Evolutionary conservation across 495 filamentous ascomycete species (phyloP).

Genomic region (Neohortaea acidophila): DNA sequence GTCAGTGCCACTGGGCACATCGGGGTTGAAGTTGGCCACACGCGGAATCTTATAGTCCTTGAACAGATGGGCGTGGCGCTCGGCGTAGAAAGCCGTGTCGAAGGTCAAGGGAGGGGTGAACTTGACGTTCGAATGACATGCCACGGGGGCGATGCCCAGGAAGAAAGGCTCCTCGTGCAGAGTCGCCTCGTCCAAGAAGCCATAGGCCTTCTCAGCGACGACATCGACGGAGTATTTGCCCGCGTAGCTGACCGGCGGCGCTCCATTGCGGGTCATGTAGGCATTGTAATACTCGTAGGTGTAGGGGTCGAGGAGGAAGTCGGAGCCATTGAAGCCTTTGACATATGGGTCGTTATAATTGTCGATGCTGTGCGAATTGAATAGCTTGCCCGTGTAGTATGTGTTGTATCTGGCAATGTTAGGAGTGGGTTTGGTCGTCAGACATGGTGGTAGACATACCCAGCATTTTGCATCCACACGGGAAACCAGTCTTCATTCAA

Average conservation of each 20-base stretch:
- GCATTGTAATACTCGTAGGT: constrained; percentile 56
- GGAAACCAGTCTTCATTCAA: constrained; percentile 51
- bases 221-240: constrained; percentile 43
- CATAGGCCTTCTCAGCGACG: constrained; percentile 42
- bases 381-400: constrained; percentile 57
- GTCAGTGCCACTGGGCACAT: constrained; percentile 36
- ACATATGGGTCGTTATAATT: neutral
- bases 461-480: constrained; percentile 49
- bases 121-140: constrained; percentile 36
- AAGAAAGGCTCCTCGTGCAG: constrained; percentile 44
- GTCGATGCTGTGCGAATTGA: constrained; percentile 33
- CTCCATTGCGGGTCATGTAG: constrained; percentile 45
- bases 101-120: neutral
- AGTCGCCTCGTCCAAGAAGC: constrained; percentile 45
- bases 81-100: constrained; percentile 8
- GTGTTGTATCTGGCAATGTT: too few relatives aligned
- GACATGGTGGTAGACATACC: too few relatives aligned
- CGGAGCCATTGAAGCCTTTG: constrained; percentile 14
- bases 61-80: constrained; percentile 33
- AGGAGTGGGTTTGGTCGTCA: too few relatives aligned
- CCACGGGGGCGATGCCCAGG: constrained; percentile 46
- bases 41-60: constrained; percentile 33
- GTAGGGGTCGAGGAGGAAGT: constrained; percentile 54
- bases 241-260: constrained; percentile 21
- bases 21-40: constrained; percentile 31